Conservation (phyloP, 495 filamentous ascomycete genomes). For the Tuber aestivum region DNA sequence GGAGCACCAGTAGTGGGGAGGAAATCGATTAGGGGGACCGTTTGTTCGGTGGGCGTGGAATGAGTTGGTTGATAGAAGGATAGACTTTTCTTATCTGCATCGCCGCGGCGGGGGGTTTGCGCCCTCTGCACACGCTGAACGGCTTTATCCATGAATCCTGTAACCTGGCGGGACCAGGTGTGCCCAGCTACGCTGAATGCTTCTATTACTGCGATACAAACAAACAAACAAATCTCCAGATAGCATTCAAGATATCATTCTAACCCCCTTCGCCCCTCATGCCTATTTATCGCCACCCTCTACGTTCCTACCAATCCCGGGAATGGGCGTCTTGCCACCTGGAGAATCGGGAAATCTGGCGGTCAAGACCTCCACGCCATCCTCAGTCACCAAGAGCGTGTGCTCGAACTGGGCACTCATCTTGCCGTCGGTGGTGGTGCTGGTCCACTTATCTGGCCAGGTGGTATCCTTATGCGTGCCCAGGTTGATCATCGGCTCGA, state of each 20-base stretch:
- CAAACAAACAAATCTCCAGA: neutral
- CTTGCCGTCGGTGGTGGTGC: conserved; percentile 72
- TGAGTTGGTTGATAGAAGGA: neutral
- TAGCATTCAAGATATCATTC: conserved; percentile 5
- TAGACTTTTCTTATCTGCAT: neutral
- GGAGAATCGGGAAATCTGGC: conserved; percentile 75
- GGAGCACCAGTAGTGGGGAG: neutral
- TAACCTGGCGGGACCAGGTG: conserved; percentile 1
- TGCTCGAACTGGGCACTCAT: conserved; percentile 88
- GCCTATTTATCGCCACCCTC: neutral
- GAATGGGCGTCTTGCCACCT: conserved; percentile 74
- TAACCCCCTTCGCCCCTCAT: neutral
- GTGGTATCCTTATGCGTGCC: conserved; percentile 75
- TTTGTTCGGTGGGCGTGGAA: neutral
- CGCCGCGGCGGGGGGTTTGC: neutral
- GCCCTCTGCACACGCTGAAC: conserved; percentile 15
- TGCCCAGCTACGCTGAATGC: conserved; percentile 18
- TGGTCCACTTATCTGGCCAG: conserved; percentile 91
- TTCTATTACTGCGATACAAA: neutral
- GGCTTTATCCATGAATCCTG: neutral
- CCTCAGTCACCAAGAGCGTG: conserved; percentile 86
- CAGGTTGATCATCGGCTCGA: conserved; percentile 85
- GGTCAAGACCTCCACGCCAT: conserved; percentile 88
- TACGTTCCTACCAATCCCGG: conserved; percentile 24
- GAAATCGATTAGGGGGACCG: conserved; percentile 13